Base-by-base conservation (phyloP, 2,329 filamentous ascomycete species). In the Aureobasidium sp. region DNA sequence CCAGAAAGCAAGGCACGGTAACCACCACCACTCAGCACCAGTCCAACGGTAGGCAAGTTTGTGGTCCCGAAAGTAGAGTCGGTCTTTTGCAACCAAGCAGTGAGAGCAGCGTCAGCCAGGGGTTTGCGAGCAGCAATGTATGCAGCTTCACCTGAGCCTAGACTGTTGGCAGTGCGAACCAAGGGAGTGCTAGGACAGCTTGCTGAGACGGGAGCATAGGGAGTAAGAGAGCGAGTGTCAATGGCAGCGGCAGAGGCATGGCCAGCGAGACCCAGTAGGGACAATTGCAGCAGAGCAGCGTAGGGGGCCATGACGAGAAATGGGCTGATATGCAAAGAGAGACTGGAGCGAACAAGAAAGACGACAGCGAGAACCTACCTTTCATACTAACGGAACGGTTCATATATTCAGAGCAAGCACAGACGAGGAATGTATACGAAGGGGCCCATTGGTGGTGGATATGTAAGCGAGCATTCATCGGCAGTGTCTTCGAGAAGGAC, bases 1-100 rank as follows among this genome's bases (percentile, higher is more conserved):
- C 70, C 70, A 29, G 67, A 67, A 5, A 80, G 71, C 37, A 78
- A 67, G 39, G 77, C 70, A 53, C 78, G 71, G 51, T 75, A 75
- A 10, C 77, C 76, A 57, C 78, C 78, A 44, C 78, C 78, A 60
- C 75, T 77, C 9, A 72, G 73, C 0, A 77, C 71, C 60, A 80
- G 68, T 29, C 71, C 78, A 55, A 80, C 68, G 3, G 71, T 71
- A 5, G 78, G 78, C 12, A 77, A 68, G n/a, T 70, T 69, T 17
- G 63, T 63, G 17, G 70, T 75, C 37, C 63, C 68, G 68, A 76
- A 77, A 9, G 61, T 66, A 2, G 68, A 55, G 59, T 74, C 70
- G 23, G 72, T 73, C 63, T 71, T 74, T 52, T 68, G 63, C 47
- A 79, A 67, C 77, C 77, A 79, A 39, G 71, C 62, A 44, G 70